Evolutionary conservation across 1,139 yeast genomes (phyloP), one percentile per base, ranked within the genome.

Genomic region (Nakaseomyces delphensis): DNA sequence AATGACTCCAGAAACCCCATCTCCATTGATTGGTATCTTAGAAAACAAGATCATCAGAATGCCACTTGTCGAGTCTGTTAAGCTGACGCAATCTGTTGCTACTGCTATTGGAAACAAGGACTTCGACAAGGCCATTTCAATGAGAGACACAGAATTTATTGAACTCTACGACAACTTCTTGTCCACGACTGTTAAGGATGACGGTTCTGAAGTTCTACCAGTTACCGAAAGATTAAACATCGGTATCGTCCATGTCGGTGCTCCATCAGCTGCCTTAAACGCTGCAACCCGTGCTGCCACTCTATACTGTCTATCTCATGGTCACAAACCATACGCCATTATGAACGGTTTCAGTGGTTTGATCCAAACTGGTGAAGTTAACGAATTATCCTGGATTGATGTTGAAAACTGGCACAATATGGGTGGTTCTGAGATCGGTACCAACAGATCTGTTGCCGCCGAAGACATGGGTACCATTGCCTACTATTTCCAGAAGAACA

Each of bases 391-490:
- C 38, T 83, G 87, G 87, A 62, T 77, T 45, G 80, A 78, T 46
- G 79, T 82, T 43, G 83, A 79, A 59, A 79, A 77, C 43, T 83
- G 89, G 87, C 77, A 77, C 55, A 76, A 79, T 40, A 56, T 73
- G 43, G 93, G 93, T 57, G 93, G 93, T 40, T 79, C 87, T 3
- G 91, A 81, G 59, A 79, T 83, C 43, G 93, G 93, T 58, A 83
- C 93, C 39, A 83, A 83, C 65, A 70, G 93, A 60, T 67, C 77
- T 36, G 73, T 83, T 16, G 91, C 91, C 3, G 70, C 72, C 39
- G 77, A 75, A 42, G 87, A 82, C 60, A 63, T 79, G 51, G 91
- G 91, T 41, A 71, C 80, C 57, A 76, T 82, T 53, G 89, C 93
- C 1, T 82, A 77, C 62, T 79, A 81, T 59, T 79, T 83, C 64